Conservation (phyloP, 2,329 filamentous ascomycete genomes). For the Cyclaneusma minus region DNA sequence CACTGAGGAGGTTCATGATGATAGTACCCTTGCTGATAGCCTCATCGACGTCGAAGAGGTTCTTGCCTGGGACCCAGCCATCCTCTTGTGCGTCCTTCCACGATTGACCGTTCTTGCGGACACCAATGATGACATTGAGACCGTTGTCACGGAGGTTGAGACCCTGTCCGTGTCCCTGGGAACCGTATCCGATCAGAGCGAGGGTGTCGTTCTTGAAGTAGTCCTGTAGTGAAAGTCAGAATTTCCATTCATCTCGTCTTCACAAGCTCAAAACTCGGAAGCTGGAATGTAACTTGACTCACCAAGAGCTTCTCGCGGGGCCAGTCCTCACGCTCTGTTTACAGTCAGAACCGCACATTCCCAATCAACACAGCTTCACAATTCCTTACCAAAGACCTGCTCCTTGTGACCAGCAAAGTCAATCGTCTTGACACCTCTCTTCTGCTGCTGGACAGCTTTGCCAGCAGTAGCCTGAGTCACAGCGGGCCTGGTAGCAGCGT, state of each 20-base stretch:
- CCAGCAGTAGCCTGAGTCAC: conserved; percentile 30
- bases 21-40: conserved; percentile 88
- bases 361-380: conserved; percentile 13
- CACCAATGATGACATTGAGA: conserved; percentile 96
- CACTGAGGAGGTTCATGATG: conserved; percentile 97
- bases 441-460: conserved; percentile 30
- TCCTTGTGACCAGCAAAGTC: conserved; percentile 96
- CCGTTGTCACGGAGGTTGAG: conserved; percentile 99
- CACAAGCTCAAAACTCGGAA: conserved; percentile 2
- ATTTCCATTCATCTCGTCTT: conserved; percentile 2
- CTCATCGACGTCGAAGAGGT: conserved; percentile 96
- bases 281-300: conserved; percentile 25
- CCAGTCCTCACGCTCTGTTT: conserved; percentile 89
- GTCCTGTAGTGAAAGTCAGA: conserved; percentile 39
- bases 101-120: conserved; percentile 93
- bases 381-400: conserved; percentile 62
- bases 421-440: conserved; percentile 91
- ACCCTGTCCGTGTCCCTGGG: conserved; percentile 96
- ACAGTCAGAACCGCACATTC: too few species aligned
- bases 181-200: conserved; percentile 95
- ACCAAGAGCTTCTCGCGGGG: conserved; percentile 94
- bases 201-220: conserved; percentile 99
- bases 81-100: conserved; percentile 97
- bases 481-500: conserved; percentile 36
- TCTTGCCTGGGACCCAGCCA: conserved; percentile 96